Percentiles rank a stretch among this genome's conserved stretches.
These are phyloP conservation scores for Dioscorea dumetorum DNA, from an alignment of 106 monocot genomes.

Conservation along the genomic window DNA sequence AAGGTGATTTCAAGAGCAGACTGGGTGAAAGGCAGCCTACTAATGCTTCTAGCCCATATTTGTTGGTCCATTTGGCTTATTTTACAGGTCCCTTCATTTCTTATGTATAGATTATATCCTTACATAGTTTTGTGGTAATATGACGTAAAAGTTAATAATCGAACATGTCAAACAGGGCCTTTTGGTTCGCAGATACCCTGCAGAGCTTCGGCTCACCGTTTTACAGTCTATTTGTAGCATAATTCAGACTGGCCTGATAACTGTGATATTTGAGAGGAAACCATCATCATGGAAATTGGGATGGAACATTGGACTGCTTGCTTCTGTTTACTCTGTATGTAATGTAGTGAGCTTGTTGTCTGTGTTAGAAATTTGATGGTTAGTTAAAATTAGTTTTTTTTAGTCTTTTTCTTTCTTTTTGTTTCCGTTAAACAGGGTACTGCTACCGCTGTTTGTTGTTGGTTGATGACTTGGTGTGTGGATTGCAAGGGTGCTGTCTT, in stretches of 20 bases:
- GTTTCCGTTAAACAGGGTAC: neutral
- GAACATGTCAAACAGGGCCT: neutral
- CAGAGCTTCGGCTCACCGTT: neutral
- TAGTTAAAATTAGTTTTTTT: neutral
- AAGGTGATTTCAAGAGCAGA: neutral
- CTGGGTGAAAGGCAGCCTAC: neutral
- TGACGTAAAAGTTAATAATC: too few species aligned
- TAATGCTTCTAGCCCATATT: neutral
- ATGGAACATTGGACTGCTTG: neutral
- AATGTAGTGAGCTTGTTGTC: neutral
- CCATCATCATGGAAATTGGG: neutral
- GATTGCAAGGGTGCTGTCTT: constrained; percentile 2
- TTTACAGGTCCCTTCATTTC: neutral
- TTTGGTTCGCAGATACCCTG: neutral
- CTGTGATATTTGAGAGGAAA: neutral
- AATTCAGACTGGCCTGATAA: neutral
- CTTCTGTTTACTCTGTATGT: neutral
- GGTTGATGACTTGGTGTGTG: constrained; percentile 4
- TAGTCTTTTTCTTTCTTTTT: too few species aligned
- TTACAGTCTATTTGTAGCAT: neutral
- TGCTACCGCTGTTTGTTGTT: neutral
- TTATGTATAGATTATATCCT: too few species aligned
- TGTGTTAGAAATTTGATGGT: neutral
- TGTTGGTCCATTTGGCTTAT: neutral
- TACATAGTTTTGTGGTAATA: too few species aligned